Percentiles rank a stretch among this genome's conserved stretches.
phyloP scores from a whole-genome alignment of 176 grass and related monocot species.

The Triticum monococcum region DNA sequence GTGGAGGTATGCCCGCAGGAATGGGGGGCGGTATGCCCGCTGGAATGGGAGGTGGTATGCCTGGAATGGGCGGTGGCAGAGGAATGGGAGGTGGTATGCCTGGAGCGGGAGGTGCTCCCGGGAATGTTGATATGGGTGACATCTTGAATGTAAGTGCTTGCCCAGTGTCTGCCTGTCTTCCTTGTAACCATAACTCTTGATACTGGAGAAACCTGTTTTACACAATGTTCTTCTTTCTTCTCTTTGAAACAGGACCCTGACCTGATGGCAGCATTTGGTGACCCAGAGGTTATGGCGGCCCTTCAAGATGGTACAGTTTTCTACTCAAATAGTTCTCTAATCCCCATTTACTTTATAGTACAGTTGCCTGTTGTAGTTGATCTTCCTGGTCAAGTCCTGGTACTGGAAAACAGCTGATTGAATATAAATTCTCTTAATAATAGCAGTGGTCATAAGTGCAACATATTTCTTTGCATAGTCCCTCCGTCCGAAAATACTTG shows the following conservation, averaged over 20 bases:
- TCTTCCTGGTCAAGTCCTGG: not conserved
- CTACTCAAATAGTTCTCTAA: not conserved
- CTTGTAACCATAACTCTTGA: not conserved
- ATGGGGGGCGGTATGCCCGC: not conserved
- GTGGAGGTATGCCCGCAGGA: conserved; percentile 41
- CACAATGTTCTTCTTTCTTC: not conserved
- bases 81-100: not conserved
- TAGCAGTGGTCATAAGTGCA: not conserved
- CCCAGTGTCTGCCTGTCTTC: not conserved
- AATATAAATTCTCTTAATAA: not conserved
- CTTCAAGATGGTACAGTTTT: conserved; percentile 83
- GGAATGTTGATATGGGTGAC: conserved; percentile 83
- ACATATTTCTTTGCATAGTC: not conserved
- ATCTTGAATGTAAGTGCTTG: conserved; percentile 77
- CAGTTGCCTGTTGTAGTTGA: not conserved
- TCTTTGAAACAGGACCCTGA: conserved; percentile 73
- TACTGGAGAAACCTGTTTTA: not conserved
- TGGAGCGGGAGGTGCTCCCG: conserved; percentile 46
- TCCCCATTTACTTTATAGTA: not conserved
- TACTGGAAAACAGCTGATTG: not conserved
- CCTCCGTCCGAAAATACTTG: no score
- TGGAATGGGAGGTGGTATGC: not conserved
- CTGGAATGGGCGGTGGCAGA: not conserved
- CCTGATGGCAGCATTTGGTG: conserved; percentile 79
- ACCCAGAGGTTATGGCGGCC: conserved; percentile 88